Evolutionary conservation across 305 asterid genomes (phyloP).

Genomic region (Plantago coronopus): DNA sequence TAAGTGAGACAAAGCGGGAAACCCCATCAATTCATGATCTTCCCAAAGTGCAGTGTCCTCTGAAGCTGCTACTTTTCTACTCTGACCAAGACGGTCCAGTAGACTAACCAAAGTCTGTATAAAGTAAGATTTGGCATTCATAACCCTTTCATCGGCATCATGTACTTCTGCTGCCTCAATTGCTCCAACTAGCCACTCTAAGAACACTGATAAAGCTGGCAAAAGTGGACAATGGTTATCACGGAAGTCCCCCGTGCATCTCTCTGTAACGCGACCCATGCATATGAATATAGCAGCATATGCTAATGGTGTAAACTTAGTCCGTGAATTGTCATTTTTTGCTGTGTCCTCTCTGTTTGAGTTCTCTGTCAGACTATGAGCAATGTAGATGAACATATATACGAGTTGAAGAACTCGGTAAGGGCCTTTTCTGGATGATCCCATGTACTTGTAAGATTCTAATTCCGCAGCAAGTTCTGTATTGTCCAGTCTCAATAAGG

Average conservation of each 20-base stretch:
- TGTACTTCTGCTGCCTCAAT: conserved; percentile 38
- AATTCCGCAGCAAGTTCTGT: conserved; percentile 40
- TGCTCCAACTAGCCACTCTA: conserved; percentile 66
- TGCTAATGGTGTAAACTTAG: conserved; percentile 40
- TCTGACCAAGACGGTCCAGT: conserved; percentile 38
- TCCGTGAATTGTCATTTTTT: conserved; percentile 28
- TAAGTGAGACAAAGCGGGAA: conserved; percentile 43
- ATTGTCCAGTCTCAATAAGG: conserved; percentile 41
- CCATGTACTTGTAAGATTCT: conserved; percentile 52
- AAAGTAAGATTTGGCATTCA: conserved; percentile 54
- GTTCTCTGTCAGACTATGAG: conserved; percentile 39
- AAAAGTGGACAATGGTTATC: conserved; percentile 45
- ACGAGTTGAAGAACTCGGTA: conserved; percentile 71
- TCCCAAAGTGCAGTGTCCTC: conserved; percentile 71
- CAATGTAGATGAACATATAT: conserved; percentile 60
- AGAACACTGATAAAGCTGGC: conserved; percentile 60
- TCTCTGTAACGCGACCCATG: conserved; percentile 60
- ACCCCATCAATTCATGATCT: conserved; percentile 80
- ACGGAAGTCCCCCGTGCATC: conserved; percentile 37
- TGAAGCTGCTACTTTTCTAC: conserved; percentile 19
- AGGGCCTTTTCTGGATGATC: conserved; percentile 59
- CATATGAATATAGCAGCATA: conserved; percentile 54
- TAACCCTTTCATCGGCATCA: conserved; percentile 48
- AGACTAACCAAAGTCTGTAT: conserved; percentile 47
- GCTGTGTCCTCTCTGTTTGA: conserved; percentile 34